A percentile compares a stretch with the other conserved stretches of the same genome.
Conservation (phyloP, 768 basidiomycete genomes). For the Termitomyces heimii region DNA sequence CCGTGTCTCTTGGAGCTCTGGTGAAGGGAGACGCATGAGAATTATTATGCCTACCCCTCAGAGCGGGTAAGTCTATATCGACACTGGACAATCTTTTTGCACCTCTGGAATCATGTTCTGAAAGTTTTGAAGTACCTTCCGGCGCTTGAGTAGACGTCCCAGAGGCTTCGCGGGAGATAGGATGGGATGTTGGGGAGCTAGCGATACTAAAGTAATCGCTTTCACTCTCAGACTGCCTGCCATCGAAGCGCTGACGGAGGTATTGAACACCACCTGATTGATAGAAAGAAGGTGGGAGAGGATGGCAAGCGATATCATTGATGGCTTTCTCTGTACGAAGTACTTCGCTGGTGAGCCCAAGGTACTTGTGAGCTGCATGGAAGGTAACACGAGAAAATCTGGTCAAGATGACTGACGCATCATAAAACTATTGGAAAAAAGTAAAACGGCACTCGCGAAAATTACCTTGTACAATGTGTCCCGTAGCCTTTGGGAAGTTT, state of each 20-base stretch:
- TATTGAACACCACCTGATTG: conserved; percentile 86
- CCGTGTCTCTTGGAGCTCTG: conserved; percentile 43
- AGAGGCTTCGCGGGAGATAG: conserved; percentile 18
- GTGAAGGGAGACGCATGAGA: conserved; percentile 15
- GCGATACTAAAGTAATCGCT: conserved; percentile 51
- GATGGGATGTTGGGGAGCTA: conserved; percentile 19
- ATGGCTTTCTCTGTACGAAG: conserved; percentile 96
- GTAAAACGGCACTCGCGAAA: neutral
- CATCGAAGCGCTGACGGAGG: conserved; percentile 87
- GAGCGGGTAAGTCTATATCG: neutral
- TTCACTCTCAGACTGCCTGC: conserved; percentile 43
- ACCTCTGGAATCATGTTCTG: conserved; percentile 11
- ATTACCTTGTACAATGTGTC: conserved; percentile 90
- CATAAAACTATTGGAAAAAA: conserved; percentile 4
- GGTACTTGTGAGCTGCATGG: conserved; percentile 93
- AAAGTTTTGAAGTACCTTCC: conserved; percentile 12
- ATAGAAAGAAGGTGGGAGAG: conserved; percentile 87
- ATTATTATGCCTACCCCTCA: conserved; percentile 2
- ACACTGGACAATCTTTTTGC: conserved; percentile 7
- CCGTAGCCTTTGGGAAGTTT: conserved; percentile 95
- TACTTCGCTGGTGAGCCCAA: conserved; percentile 92
- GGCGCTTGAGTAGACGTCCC: conserved; percentile 9
- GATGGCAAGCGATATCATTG: conserved; percentile 95
- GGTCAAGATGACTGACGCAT: conserved; percentile 76
- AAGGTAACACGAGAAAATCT: conserved; percentile 97